phyloP scores from a whole-genome alignment of 495 filamentous ascomycete species.

The Durotheca rogersii region DNA sequence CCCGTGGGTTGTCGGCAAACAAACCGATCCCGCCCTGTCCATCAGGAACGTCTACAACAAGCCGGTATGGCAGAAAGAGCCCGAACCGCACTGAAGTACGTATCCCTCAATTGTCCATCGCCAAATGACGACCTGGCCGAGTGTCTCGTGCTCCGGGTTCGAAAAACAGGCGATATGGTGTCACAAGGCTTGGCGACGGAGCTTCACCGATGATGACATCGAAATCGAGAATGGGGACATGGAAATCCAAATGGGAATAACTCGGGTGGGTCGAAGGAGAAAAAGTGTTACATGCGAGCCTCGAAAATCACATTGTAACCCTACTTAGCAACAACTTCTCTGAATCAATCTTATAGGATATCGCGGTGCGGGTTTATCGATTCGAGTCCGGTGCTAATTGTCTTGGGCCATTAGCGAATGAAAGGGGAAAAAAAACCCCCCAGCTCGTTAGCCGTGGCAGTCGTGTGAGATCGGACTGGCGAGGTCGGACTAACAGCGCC shows the following conservation, averaged over 20 bases:
- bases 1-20: no score
- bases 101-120: no score
- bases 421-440: background rate
- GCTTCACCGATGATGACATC: slow-evolving; percentile 17
- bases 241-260: slow-evolving; percentile 23
- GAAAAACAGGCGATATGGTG: no score
- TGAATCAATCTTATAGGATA: background rate
- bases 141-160: no score
- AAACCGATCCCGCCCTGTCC: no score
- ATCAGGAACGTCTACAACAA: no score
- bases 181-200: slow-evolving; percentile 2
- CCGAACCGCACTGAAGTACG: no score
- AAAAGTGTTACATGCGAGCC: slow-evolving; percentile 8
- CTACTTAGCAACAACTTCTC: slow-evolving; percentile 7
- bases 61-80: no score
- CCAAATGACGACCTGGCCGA: no score
- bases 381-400: background rate
- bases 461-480: background rate
- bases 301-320: slow-evolving; percentile 13
- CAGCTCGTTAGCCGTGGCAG: background rate
- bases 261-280: slow-evolving; percentile 4
- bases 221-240: slow-evolving; percentile 18
- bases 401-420: no score
- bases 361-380: no score
- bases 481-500: no score